Evolutionary conservation across 2,329 filamentous ascomycete genomes (phyloP).

Genomic region (Arthrocladium fulminans): DNA sequence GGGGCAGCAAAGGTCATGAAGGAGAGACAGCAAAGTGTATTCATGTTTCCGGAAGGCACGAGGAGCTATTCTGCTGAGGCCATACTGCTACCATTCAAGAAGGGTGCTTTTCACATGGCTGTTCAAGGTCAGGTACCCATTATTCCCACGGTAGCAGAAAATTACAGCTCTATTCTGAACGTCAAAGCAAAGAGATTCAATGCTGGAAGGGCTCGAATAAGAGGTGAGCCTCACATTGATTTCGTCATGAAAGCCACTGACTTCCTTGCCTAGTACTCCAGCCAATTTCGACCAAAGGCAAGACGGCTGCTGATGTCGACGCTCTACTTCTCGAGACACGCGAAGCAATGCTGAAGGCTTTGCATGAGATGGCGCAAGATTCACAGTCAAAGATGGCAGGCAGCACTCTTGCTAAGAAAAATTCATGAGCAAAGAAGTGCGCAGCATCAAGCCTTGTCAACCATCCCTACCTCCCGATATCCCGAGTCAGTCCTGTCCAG

Average conservation of each 20-base stretch:
- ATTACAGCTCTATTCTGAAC: constrained; percentile 66
- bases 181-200: constrained; percentile 57
- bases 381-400: constrained; percentile 6
- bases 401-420: constrained; percentile 1
- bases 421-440: not conserved
- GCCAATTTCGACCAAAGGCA: constrained; percentile 65
- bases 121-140: constrained; percentile 90
- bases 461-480: too few relatives aligned
- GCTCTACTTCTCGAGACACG: constrained; percentile 58
- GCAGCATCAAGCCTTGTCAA: too few relatives aligned
- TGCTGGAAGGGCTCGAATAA: constrained; percentile 62
- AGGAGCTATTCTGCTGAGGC: constrained; percentile 79
- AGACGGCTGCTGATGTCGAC: constrained; percentile 70
- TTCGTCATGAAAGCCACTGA: not conserved
- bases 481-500: too few relatives aligned
- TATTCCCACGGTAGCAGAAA: constrained; percentile 72
- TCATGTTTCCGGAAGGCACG: constrained; percentile 67
- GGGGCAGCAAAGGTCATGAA: constrained; percentile 74
- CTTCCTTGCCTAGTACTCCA: constrained; percentile 55
- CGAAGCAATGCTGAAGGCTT: constrained; percentile 63
- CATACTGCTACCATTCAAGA: constrained; percentile 88
- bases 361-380: constrained; percentile 33
- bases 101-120: constrained; percentile 93
- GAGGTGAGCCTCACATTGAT: constrained; percentile 42
- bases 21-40: constrained; percentile 52